Evolutionary conservation across 2,329 filamentous ascomycete genomes (phyloP), one percentile per base, ranked within the genome.

Genomic region (Aspergillus sclerotialis): DNA sequence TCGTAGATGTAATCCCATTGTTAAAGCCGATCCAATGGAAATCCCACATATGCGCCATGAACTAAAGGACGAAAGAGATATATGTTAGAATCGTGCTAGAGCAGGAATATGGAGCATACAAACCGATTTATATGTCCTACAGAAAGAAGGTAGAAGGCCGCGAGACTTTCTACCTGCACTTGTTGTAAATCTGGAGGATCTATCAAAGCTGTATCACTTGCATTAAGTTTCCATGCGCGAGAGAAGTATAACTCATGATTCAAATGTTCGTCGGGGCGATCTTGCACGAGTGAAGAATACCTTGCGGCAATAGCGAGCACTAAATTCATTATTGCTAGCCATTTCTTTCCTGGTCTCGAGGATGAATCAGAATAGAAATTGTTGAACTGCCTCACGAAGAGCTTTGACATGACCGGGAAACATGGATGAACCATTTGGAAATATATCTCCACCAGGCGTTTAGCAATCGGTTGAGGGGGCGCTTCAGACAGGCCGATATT

Each of bases 121-220:
- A 37, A 65, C 64, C 63, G 50, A 33, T 69, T 68, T n/a, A 64
- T 50, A 42, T 68, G 64, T 5, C 59, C 57, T 19, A 51, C 52
- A 13, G 56, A 52, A 30, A 65, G 30, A 5, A 68, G 49, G 38
- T 66, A 67, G 24, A 66, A 63, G 9, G 61, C 55, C 25, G 55
- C 54, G 25, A 68, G 40, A 1, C 60, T 60, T 32, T 64, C 54
- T 6, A 68, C 53, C 40, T 68, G 65, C 16, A 66, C 60, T 37
- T 66, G 61, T 40, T 67, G 62, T 23, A 67, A 45, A 39, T 66
- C 62, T 4, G 61, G 60, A 34, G 63, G 58, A 29, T 61, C 55
- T 28, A 65, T 43, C 17, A 67, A 36, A 1, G 55, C 50, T 24
- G 56, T 49, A 10, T 51, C 50, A 16, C 55, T 56, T 34, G 65